Percentiles rank a stretch among this genome's conserved stretches.
Evolutionary conservation across 2,329 filamentous ascomycete species (phyloP).

Genomic region (Drechslera avenae): DNA sequence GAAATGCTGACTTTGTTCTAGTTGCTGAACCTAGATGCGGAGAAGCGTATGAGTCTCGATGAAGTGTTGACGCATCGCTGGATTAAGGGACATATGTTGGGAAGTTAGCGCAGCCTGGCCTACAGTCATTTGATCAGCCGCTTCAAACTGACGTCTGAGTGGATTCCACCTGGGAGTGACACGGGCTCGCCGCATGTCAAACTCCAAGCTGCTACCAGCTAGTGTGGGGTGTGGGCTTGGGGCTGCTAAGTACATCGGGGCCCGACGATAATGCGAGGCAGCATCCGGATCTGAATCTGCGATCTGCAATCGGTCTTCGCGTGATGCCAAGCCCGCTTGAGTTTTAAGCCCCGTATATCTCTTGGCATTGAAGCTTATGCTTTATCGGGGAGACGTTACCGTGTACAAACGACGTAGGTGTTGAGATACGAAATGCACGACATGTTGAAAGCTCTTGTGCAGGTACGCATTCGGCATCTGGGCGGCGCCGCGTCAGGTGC

Average conservation of each 20-base stretch:
- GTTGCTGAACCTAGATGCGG: slow-evolving; percentile 67
- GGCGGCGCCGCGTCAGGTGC: too few species aligned
- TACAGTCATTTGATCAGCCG: slow-evolving; percentile 4
- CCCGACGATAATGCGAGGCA: not conserved
- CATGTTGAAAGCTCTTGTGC: too few species aligned
- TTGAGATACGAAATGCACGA: too few species aligned
- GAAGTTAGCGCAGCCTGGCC: slow-evolving; percentile 1
- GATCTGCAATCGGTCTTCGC: not conserved
- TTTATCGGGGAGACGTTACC: too few species aligned
- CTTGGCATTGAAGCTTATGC: not conserved
- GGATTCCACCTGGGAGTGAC: not conserved
- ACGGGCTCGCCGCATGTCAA: not conserved
- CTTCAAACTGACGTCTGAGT: slow-evolving; percentile 1
- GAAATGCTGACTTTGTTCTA: not conserved
- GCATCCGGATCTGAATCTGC: not conserved
- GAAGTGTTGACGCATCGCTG: slow-evolving; percentile 86
- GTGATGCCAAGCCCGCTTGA: not conserved
- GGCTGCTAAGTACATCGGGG: not conserved
- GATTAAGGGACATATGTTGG: slow-evolving; percentile 76
- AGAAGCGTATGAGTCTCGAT: slow-evolving; percentile 83
- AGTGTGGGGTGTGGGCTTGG: not conserved
- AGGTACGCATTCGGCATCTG: too few species aligned
- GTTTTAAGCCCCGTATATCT: not conserved
- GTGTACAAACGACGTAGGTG: too few species aligned
- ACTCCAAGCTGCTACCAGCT: not conserved